These are phyloP conservation scores for Patellifolia procumbens DNA, from an alignment of 179 eudicot species.

Conservation along the genomic window DNA sequence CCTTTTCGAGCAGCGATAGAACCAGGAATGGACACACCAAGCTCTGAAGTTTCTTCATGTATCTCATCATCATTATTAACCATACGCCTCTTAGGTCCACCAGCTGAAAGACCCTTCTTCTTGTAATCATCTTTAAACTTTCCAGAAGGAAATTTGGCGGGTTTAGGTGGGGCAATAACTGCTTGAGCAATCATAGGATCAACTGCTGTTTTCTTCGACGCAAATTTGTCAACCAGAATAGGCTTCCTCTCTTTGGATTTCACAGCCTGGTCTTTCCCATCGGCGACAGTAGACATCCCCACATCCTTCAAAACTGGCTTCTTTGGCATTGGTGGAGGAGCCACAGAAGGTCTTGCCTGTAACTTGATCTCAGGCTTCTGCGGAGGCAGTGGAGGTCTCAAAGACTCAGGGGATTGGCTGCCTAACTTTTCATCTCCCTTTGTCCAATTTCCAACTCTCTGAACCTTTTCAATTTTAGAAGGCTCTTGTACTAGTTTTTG, in stretches of 20 bases:
- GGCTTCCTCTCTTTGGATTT: slow-evolving; percentile 63
- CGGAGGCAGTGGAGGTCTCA: slow-evolving; percentile 50
- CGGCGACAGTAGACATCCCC: slow-evolving; percentile 44
- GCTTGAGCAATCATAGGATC: slow-evolving; percentile 74
- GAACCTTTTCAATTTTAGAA: slow-evolving; percentile 41
- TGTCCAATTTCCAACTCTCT: slow-evolving; percentile 32
- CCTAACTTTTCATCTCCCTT: slow-evolving; percentile 39
- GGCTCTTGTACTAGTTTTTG: slow-evolving; percentile 57
- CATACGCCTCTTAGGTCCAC: slow-evolving; percentile 67
- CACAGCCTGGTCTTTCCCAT: slow-evolving; percentile 39
- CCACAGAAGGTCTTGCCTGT: slow-evolving; percentile 70
- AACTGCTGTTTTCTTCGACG: slow-evolving; percentile 60
- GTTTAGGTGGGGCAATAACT: slow-evolving; percentile 75
- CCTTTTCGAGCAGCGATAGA: slow-evolving; percentile 65
- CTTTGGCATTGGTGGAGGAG: slow-evolving; percentile 55
- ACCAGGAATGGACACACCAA: slow-evolving; percentile 64
- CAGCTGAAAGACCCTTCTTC: slow-evolving; percentile 58
- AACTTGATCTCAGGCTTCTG: slow-evolving; percentile 57
- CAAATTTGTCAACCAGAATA: slow-evolving; percentile 85
- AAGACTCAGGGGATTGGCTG: slow-evolving; percentile 37
- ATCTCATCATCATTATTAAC: slow-evolving; percentile 35
- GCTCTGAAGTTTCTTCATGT: slow-evolving; percentile 74
- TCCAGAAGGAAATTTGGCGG: slow-evolving; percentile 55
- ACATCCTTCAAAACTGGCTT: slow-evolving; percentile 71
- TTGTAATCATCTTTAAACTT: slow-evolving; percentile 69